Percentiles rank a stretch among this genome's conserved stretches.
phyloP scores from a whole-genome alignment of 768 basidiomycete species.

The Leccinum fibrillosum region DNA sequence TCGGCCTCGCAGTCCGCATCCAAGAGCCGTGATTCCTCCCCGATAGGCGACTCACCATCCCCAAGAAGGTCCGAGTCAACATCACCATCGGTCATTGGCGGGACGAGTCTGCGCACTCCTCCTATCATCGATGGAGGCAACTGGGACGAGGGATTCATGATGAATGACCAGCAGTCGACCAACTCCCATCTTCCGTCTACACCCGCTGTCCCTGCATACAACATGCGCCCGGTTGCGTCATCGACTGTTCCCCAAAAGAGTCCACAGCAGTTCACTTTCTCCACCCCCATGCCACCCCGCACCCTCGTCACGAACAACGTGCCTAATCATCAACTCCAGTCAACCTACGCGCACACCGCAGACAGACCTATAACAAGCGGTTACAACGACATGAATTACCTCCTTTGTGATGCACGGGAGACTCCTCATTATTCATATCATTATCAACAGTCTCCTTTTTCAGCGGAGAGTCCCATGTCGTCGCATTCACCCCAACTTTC shows the following conservation, averaged over 20 bases:
- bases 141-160: conserved; percentile 58
- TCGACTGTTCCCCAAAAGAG: conserved; percentile 47
- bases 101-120: conserved; percentile 32
- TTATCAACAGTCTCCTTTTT: conserved; percentile 50
- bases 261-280: conserved; percentile 42
- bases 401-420: conserved; percentile 45
- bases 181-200: conserved; percentile 35
- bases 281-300: conserved; percentile 42
- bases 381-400: conserved; percentile 47
- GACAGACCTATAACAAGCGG: conserved; percentile 48
- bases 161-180: conserved; percentile 42
- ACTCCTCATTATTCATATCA: conserved; percentile 49
- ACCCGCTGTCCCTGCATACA: conserved; percentile 41
- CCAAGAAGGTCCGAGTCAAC: conserved; percentile 36
- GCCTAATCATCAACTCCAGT: conserved; percentile 36
- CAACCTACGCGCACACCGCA: conserved; percentile 44
- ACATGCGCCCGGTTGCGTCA: conserved; percentile 41
- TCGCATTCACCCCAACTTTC: conserved; percentile 43
- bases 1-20: conserved; percentile 38
- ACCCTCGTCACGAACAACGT: conserved; percentile 40
- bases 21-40: conserved; percentile 65
- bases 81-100: conserved; percentile 33
- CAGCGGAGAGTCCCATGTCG: conserved; percentile 39
- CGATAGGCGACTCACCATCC: conserved; percentile 51
- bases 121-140: conserved; percentile 46